Conservation (phyloP, 1,284 basidiomycete species). For the Coniophora puteana region DNA sequence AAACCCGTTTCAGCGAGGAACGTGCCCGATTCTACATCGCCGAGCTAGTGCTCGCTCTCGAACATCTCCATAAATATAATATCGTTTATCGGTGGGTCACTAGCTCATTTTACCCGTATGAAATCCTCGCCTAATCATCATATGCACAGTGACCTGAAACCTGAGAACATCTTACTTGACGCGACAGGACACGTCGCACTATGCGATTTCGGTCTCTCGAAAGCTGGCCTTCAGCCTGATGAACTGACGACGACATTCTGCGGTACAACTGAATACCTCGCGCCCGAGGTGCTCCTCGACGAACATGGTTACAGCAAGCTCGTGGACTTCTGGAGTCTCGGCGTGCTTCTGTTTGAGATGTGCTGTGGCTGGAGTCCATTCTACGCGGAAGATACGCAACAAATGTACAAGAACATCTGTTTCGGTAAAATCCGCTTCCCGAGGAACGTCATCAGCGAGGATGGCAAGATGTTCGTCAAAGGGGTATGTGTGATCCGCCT, state of each 20-base stretch:
- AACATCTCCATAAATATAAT: constrained; percentile 96
- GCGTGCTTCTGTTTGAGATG: constrained; percentile 94
- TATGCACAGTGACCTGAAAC: constrained; percentile 95
- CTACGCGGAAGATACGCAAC: constrained; percentile 98
- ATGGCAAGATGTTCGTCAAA: constrained; percentile 99
- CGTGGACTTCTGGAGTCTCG: constrained; percentile 98
- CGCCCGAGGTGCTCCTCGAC: constrained; percentile 97
- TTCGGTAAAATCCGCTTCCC: constrained; percentile 99
- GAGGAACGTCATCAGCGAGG: constrained; percentile 94
- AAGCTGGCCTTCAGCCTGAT: constrained; percentile 90
- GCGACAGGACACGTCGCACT: constrained; percentile 96
- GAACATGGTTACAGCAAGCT: constrained; percentile 99
- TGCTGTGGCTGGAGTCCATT: constrained; percentile 99
- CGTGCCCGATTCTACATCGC: constrained; percentile 94
- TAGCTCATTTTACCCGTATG: constrained; percentile 24
- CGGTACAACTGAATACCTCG: constrained; percentile 96
- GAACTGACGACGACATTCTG: constrained; percentile 98
- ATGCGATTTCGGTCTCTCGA: constrained; percentile 96
- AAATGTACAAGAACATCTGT: constrained; percentile 99
- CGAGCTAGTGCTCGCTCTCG: constrained; percentile 89
- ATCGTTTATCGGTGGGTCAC: constrained; percentile 98
- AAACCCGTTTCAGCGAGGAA: constrained; percentile 91
- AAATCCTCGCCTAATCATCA: constrained; percentile 31
- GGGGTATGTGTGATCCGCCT: constrained; percentile 82
- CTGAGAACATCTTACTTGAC: constrained; percentile 95